Conservation (phyloP, 306 rosid genomes). For the Gynostemma pentaphyllum region DNA sequence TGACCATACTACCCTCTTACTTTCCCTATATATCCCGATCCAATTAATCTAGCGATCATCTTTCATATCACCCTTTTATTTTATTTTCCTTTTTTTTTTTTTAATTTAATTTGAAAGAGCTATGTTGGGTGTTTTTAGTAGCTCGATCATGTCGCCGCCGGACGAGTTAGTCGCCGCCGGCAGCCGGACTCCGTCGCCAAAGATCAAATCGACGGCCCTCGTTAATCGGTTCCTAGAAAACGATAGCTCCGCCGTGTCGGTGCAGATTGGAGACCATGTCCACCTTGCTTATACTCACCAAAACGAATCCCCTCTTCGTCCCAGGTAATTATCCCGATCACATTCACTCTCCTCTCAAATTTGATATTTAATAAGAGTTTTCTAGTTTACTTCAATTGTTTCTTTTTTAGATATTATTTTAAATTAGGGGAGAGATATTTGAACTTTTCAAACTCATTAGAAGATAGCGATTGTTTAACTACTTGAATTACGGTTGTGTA, state of each 20-base stretch:
- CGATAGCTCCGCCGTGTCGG: constrained; percentile 45
- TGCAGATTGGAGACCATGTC: constrained; percentile 58
- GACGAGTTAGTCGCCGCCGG: constrained; percentile 93
- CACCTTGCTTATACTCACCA: constrained; percentile 67
- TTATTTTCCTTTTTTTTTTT: not conserved
- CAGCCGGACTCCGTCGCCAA: constrained; percentile 83
- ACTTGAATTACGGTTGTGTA: too few relatives aligned
- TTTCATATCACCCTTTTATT: too few relatives aligned
- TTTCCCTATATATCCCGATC: not conserved
- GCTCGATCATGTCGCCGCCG: constrained; percentile 73
- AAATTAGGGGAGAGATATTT: too few relatives aligned
- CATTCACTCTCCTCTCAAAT: not conserved
- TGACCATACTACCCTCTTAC: not conserved
- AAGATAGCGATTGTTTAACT: too few relatives aligned
- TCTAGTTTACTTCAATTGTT: too few relatives aligned
- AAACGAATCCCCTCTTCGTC: constrained; percentile 53
- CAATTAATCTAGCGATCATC: not conserved
- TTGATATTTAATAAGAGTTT: not conserved
- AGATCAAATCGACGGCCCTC: constrained; percentile 41
- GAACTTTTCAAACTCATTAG: too few relatives aligned
- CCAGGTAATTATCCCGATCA: constrained; percentile 48
- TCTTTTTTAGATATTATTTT: too few relatives aligned
- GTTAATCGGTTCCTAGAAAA: constrained; percentile 44
- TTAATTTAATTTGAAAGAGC: not conserved
- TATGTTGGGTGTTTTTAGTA: constrained; percentile 85